Conservation (phyloP, 2,329 filamentous ascomycete species). For the Penicillium sp. region DNA sequence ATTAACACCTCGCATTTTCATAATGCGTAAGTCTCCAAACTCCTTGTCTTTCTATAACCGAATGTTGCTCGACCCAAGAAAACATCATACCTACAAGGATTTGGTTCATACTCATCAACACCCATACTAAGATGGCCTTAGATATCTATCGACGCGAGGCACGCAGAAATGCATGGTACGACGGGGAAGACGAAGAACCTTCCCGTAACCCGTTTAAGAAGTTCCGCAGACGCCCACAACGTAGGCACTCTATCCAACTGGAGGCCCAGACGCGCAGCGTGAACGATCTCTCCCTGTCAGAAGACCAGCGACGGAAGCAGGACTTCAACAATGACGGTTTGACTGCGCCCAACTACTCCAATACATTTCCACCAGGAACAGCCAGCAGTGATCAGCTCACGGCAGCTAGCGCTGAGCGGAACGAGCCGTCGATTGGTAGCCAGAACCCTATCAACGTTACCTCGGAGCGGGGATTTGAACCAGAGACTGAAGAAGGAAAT, state of each 20-base stretch:
- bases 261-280: conserved; percentile 30
- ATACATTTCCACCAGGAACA: conserved; percentile 27
- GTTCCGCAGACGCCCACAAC: conserved; percentile 30
- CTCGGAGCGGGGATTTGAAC: conserved; percentile 13
- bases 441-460: conserved; percentile 34
- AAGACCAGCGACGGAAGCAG: conserved; percentile 23
- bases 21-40: conserved; percentile 3
- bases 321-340: conserved; percentile 28
- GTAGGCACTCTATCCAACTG: conserved; percentile 31
- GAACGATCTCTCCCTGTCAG: conserved; percentile 23
- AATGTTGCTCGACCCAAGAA: background rate
- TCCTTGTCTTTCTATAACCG: background rate
- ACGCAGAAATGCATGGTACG: conserved; percentile 44
- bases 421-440: conserved; percentile 27
- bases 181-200: conserved; percentile 37
- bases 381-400: conserved; percentile 24
- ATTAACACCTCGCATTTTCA: background rate
- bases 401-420: background rate
- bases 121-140: conserved; percentile 15
- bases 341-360: conserved; percentile 23
- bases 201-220: conserved; percentile 46
- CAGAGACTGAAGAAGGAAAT: conserved; percentile 6
- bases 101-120: background rate
- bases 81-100: background rate
- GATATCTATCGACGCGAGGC: conserved; percentile 43